phyloP scores from a whole-genome alignment of 345 rosid species.

The Gossypium stocksii region DNA sequence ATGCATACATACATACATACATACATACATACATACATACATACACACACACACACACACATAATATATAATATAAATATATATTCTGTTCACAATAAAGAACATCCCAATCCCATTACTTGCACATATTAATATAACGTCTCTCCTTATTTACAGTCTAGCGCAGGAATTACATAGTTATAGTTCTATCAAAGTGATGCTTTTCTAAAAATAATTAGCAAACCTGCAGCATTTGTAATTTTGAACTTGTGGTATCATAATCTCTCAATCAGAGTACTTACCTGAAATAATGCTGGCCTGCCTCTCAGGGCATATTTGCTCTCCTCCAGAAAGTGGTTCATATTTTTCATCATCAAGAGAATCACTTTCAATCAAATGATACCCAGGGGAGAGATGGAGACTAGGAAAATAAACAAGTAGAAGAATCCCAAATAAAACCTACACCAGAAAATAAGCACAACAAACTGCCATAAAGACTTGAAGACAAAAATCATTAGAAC shows the following conservation, averaged over 20 bases:
- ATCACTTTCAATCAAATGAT: conserved; percentile 43
- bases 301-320: conserved; percentile 78
- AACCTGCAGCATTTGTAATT: neutral
- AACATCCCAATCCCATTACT: neutral
- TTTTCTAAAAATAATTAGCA: neutral
- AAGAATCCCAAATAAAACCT: conserved; percentile 78
- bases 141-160: neutral
- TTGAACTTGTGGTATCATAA: neutral
- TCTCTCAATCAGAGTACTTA: conserved; percentile 38
- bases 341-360: conserved; percentile 51
- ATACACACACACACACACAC: neutral
- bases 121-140: neutral
- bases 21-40: no score
- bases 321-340: conserved; percentile 72
- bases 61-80: neutral
- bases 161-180: neutral
- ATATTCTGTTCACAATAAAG: neutral
- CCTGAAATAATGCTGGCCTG: conserved; percentile 64
- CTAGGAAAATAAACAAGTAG: conserved; percentile 64
- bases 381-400: conserved; percentile 68
- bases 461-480: neutral
- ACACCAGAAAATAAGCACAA: conserved; percentile 20
- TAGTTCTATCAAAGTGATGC: neutral
- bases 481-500: neutral
- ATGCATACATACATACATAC: neutral